phyloP scores from a whole-genome alignment of 176 grass and related monocot genomes.

The Carex myosuroides region DNA sequence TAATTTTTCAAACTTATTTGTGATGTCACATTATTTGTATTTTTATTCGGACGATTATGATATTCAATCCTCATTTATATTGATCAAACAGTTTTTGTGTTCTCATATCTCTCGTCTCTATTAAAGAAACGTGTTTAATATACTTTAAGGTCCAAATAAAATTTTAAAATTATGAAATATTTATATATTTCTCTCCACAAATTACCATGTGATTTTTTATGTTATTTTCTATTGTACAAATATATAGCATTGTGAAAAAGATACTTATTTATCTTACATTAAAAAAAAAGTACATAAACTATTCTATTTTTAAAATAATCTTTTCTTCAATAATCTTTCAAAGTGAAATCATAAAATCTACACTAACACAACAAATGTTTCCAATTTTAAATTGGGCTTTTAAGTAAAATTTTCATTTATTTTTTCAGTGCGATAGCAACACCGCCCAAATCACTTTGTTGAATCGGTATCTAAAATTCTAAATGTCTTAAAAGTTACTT shows the following conservation, averaged over 20 bases:
- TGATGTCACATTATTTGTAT: background rate
- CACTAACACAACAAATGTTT: background rate
- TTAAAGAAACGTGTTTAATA: too few relatives aligned
- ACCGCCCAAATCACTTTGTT: constrained; percentile 9
- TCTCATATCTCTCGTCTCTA: too few relatives aligned
- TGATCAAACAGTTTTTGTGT: too few relatives aligned
- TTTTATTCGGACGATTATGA: background rate
- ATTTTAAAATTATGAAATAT: too few relatives aligned
- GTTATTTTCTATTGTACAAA: background rate
- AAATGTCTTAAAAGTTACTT: constrained; percentile 14
- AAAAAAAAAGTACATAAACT: background rate
- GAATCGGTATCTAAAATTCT: background rate
- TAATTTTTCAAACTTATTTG: background rate
- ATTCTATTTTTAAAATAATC: background rate
- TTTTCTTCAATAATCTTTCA: background rate
- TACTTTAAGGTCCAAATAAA: too few relatives aligned
- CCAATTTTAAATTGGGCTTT: background rate
- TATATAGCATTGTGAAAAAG: background rate
- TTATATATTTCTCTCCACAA: too few relatives aligned
- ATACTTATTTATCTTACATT: background rate
- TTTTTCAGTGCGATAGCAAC: background rate
- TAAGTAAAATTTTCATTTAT: background rate
- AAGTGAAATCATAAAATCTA: too few relatives aligned
- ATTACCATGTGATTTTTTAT: background rate
- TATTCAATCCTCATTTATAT: background rate